phyloP scores from a whole-genome alignment of 2,329 filamentous ascomycete species.

The Lithohypha guttulata region DNA sequence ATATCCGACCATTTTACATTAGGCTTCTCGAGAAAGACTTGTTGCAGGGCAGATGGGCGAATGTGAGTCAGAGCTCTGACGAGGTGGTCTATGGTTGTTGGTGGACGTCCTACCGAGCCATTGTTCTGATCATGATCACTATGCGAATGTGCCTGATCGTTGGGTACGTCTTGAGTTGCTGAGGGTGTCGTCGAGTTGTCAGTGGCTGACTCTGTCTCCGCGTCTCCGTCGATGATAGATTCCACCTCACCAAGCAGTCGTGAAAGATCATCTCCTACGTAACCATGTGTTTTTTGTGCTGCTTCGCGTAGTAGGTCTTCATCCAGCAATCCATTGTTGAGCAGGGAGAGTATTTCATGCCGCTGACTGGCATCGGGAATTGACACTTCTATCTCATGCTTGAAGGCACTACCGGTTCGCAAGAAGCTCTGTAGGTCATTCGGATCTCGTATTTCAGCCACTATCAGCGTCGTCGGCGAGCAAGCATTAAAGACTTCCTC shows the following conservation, averaged over 20 bases:
- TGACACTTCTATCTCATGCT: slow-evolving; percentile 59
- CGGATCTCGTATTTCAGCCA: slow-evolving; percentile 63
- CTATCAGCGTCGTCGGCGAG: slow-evolving; percentile 52
- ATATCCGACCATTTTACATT: slow-evolving; percentile 81
- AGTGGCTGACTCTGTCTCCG: neutral
- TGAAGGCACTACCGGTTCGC: slow-evolving; percentile 54
- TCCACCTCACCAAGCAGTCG: slow-evolving; percentile 41
- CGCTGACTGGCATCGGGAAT: slow-evolving; percentile 63
- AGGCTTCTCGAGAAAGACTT: slow-evolving; percentile 78
- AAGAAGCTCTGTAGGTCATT: slow-evolving; percentile 62
- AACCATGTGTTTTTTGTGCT: slow-evolving; percentile 72
- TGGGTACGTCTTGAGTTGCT: neutral
- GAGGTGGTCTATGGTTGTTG: slow-evolving; percentile 41
- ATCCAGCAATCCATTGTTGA: slow-evolving; percentile 41
- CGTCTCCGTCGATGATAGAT: neutral
- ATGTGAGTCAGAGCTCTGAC: slow-evolving; percentile 56
- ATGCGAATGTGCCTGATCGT: slow-evolving; percentile 9
- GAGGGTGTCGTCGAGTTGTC: neutral
- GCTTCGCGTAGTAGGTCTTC: slow-evolving; percentile 49
- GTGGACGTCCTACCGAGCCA: slow-evolving; percentile 15
- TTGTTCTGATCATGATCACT: slow-evolving; percentile 21
- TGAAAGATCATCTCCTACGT: slow-evolving; percentile 67
- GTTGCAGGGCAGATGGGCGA: slow-evolving; percentile 76
- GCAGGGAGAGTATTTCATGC: slow-evolving; percentile 59
- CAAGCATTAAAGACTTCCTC: slow-evolving; percentile 29